These are phyloP conservation scores for Blechomonas ayalai DNA, from an alignment of 208 protist genomes.

Conservation along the genomic window DNA sequence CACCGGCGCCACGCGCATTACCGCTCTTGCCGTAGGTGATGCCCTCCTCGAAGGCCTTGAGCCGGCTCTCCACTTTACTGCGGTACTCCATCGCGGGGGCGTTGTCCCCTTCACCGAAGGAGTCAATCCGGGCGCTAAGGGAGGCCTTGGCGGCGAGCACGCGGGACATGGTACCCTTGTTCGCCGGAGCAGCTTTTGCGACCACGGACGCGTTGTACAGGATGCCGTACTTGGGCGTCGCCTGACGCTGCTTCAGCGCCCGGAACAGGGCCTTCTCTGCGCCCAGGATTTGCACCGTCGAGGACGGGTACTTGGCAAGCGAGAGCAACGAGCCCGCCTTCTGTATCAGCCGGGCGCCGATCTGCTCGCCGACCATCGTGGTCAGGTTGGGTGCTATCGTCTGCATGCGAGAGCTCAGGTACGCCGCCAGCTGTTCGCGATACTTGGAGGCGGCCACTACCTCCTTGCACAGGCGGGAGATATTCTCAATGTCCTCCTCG, in stretches of 20 bases:
- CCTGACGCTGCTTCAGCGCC: slow-evolving; percentile 97
- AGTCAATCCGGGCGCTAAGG: slow-evolving; percentile 97
- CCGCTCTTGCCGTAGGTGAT: slow-evolving; percentile 83
- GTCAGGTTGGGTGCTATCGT: slow-evolving; percentile 99
- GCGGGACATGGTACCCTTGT: slow-evolving; percentile 95
- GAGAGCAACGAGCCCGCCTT: slow-evolving; percentile 97
- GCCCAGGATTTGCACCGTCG: slow-evolving; percentile 99
- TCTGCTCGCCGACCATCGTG: slow-evolving; percentile 96
- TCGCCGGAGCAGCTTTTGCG: slow-evolving; percentile 86
- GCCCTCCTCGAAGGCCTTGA: slow-evolving; percentile 87
- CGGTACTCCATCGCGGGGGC: slow-evolving; percentile 83
- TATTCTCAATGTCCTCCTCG: slow-evolving; percentile 94
- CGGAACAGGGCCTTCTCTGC: slow-evolving; percentile 99
- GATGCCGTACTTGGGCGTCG: slow-evolving; percentile 99
- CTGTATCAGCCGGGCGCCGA: slow-evolving; percentile 98
- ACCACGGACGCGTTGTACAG: slow-evolving; percentile 98
- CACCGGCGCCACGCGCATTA: slow-evolving; percentile 74
- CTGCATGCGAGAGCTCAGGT: slow-evolving; percentile 97
- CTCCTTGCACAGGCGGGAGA: slow-evolving; percentile 89
- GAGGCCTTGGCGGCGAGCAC: slow-evolving; percentile 98
- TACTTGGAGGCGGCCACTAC: slow-evolving; percentile 93
- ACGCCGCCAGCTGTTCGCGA: slow-evolving; percentile 93
- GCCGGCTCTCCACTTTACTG: slow-evolving; percentile 83
- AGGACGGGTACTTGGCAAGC: slow-evolving; percentile 98
- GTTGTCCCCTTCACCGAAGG: slow-evolving; percentile 94